Base-by-base conservation (phyloP, 345 rosid species). In the Carallia brachiata region DNA sequence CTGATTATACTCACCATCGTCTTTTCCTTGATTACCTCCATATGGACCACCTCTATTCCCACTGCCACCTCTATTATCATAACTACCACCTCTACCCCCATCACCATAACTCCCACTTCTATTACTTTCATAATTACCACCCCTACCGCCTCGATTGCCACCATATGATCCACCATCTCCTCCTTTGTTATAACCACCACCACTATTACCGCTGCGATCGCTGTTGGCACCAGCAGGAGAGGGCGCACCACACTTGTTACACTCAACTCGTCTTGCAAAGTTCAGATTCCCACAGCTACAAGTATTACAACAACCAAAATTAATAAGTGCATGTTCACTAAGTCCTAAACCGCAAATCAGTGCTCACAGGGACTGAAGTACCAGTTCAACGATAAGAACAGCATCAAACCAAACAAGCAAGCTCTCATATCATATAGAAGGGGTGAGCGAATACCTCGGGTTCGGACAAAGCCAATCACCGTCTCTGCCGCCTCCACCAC, bases 281-380 rank as follows among this genome's bases (percentile, higher is more conserved):
- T 96, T 96, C 87, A 85, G 80, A 84, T 96, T 96, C 77, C 96
- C 99, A 83, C 99, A 92, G 75, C 99, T 96, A 83, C 80, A 56
- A 56, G 16, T 63, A 57, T 52, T 36, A 61, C 19, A 52, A 18
- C 17, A 56, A 9, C 60, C 6, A 10, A 23, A 30, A 32, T 56
- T 27, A 15, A 56, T 27, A 56, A 56, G 50, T 27, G 15, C 34
- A 56, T 4, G 2, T 56, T 56, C 31, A 56, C 60, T 27, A 15
- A 44, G 13, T 44, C 50, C 13, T 44, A 44, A 44, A 44, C 23
- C 23, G 23, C 17, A 4, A 19, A 56, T 30, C 60, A 19, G 60
- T 8, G 60, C 31, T 56, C 15, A 56, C 7, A 27, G 15, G 2
- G 28, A 18, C 6, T 56, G 31, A 56, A 56, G 6, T 19, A 56